phyloP scores from a whole-genome alignment of 2,329 filamentous ascomycete genomes.

The Geosmithia flava region DNA sequence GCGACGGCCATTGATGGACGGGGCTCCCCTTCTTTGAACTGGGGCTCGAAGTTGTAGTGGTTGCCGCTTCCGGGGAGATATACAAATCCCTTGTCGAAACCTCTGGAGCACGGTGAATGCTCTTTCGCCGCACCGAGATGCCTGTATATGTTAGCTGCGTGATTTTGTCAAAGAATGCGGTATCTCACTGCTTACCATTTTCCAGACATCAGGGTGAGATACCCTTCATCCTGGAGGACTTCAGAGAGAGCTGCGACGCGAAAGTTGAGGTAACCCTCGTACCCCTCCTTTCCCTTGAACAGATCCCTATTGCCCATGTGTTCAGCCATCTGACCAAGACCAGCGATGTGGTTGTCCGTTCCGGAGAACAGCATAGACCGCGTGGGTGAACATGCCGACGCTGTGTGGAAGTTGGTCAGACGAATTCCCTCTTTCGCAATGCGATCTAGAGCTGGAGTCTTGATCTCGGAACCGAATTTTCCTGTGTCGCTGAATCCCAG shows the following conservation, averaged over 20 bases:
- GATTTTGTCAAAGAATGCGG: no score
- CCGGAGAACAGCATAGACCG: slow-evolving; percentile 54
- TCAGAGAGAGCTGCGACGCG: slow-evolving; percentile 46
- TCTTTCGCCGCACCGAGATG: slow-evolving; percentile 49
- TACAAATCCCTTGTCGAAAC: slow-evolving; percentile 47
- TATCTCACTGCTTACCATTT: no score
- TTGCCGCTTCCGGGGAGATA: slow-evolving; percentile 48
- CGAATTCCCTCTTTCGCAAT: slow-evolving; percentile 33
- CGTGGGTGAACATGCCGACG: slow-evolving; percentile 52
- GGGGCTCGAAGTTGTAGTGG: slow-evolving; percentile 35
- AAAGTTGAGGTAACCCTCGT: slow-evolving; percentile 52
- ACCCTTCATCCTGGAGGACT: slow-evolving; percentile 43
- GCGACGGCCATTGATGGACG: slow-evolving; percentile 16
- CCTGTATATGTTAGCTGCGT: no score
- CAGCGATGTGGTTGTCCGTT: slow-evolving; percentile 42
- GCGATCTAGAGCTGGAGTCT: slow-evolving; percentile 41
- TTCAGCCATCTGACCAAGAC: slow-evolving; percentile 45
- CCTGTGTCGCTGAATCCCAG: slow-evolving; percentile 12
- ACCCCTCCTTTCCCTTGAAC: slow-evolving; percentile 44
- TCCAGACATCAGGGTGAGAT: slow-evolving; percentile 47
- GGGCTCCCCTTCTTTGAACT: slow-evolving; percentile 21
- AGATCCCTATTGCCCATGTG: slow-evolving; percentile 20
- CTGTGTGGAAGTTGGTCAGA: slow-evolving; percentile 51
- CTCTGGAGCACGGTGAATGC: slow-evolving; percentile 38
- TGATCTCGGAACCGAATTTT: slow-evolving; percentile 41